A percentile compares a stretch with the other conserved stretches of the same genome.
phyloP scores from a whole-genome alignment of 495 filamentous ascomycete species.

The Daldinia grandis region DNA sequence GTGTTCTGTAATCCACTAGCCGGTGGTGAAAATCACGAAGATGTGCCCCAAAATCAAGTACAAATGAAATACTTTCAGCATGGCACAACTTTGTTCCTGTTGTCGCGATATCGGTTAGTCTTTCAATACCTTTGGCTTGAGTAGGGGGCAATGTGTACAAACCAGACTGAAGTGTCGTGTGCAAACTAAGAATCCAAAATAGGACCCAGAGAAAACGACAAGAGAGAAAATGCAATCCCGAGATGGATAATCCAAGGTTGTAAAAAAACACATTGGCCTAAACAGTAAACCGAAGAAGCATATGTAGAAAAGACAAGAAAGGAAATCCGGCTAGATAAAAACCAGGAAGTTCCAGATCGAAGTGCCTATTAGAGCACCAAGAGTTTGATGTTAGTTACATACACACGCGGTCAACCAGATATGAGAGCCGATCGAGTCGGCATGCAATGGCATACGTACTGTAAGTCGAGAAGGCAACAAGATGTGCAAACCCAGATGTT shows the following conservation, averaged over 20 bases:
- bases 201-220: conserved; percentile 19
- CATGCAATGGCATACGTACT: conserved; percentile 37
- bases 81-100: conserved; percentile 62
- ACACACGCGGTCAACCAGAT: conserved; percentile 21
- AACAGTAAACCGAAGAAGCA: conserved; percentile 1
- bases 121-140: conserved; percentile 30
- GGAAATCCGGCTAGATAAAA: conserved; percentile 34
- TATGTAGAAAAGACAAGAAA: conserved; percentile 6
- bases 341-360: conserved; percentile 25
- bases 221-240: conserved; percentile 23
- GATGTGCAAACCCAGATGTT: conserved; percentile 9
- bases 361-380: conserved; percentile 30
- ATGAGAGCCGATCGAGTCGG: conserved; percentile 19
- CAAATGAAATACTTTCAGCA: conserved; percentile 47
- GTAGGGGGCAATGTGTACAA: conserved; percentile 45
- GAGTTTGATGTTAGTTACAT: conserved; percentile 31
- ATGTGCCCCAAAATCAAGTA: conserved; percentile 41
- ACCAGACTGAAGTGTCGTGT: conserved; percentile 47
- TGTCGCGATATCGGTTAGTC: conserved; percentile 37
- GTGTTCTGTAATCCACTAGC: conserved; percentile 57
- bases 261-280: conserved; percentile 9
- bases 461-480: conserved; percentile 23
- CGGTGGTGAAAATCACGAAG: conserved; percentile 44
- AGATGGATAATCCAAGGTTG: conserved; percentile 21
- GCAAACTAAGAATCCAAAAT: conserved; percentile 22